These are phyloP conservation scores for Elaphomyces granulatus DNA, from an alignment of 495 filamentous ascomycete genomes.

Conservation along the genomic window DNA sequence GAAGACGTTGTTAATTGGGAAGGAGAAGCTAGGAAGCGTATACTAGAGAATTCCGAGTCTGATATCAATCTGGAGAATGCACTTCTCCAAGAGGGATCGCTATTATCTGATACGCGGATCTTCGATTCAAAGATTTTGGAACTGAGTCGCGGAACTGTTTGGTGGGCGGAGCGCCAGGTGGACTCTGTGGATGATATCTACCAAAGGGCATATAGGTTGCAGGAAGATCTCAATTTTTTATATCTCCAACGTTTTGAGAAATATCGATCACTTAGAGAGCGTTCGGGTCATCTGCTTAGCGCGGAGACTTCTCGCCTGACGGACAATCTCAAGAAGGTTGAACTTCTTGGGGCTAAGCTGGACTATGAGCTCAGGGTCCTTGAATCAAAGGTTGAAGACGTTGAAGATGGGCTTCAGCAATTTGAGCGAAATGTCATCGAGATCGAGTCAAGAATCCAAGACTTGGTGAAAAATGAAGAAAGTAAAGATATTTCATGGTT, in stretches of 20 bases:
- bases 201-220: conserved; percentile 41
- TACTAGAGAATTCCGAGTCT: conserved; percentile 13
- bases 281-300: conserved; percentile 48
- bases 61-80: conserved; percentile 25
- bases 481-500: conserved; percentile 45
- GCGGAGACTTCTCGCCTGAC: conserved; percentile 51
- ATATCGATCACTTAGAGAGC: conserved; percentile 48
- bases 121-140: conserved; percentile 40
- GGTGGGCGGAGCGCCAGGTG: conserved; percentile 57
- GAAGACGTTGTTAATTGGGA: conserved; percentile 72
- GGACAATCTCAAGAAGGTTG: conserved; percentile 69
- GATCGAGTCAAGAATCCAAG: conserved; percentile 58
- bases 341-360: conserved; percentile 69
- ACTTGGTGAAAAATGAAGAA: conserved; percentile 49
- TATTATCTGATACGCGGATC: conserved; percentile 46
- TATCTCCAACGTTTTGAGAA: conserved; percentile 53
- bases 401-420: conserved; percentile 68
- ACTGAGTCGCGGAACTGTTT: conserved; percentile 31
- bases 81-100: conserved; percentile 31
- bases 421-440: conserved; percentile 69
- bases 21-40: too few species aligned
- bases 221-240: conserved; percentile 49
- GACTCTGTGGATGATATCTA: conserved; percentile 47
- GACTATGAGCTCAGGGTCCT: conserved; percentile 86
- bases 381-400: conserved; percentile 69